Evolutionary conservation across 2,329 filamentous ascomycete genomes (phyloP), one percentile per base, ranked within the genome.

Genomic region (Fusarium miscanthi): DNA sequence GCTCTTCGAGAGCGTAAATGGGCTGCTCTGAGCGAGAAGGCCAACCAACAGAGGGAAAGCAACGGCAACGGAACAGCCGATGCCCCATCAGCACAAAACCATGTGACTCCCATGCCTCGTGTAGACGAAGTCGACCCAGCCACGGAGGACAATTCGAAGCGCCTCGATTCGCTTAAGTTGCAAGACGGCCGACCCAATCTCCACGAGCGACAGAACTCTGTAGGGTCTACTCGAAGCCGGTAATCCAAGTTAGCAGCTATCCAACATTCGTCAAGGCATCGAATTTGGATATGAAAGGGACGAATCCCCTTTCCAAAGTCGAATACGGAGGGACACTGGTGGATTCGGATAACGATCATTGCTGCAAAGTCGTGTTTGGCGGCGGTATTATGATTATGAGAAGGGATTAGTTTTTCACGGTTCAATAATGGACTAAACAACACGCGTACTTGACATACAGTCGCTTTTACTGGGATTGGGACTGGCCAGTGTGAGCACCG

Each of bases 131-230:
- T 92, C 41, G 94, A 98, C 81, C 89, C 91, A 8, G 87, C 91
- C 57, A 91, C 92, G 56, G 93, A 95, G 76, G 94, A 96, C 77
- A 95, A 92, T 80, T 92, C 94, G 82, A 93, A 95, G 84, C 89
- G 94, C 76, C 87, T 98, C 74, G 94, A 98, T 82, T 95, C 94
- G 58, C 87, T 98, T 76, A 94, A 96, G 81, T 86, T 98, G 78
- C 93, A 97, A 81, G 95, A 98, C 82, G 93, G 88, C 75, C 87
- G 87, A 70, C 84, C 86, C 33, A 80, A 80, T 52, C 78, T 84
- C 63, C 88, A 90, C 76, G 90, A 91, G 79, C 87, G 89, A 74
- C 88, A 91, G 80, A 86, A 83, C 76, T 90, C 89, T 72, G 85
- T 86, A 78, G 85, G 88, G 69, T 89, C 87, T 57, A 79, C 84